A percentile compares a stretch with the other conserved stretches of the same genome.
Evolutionary conservation across 768 basidiomycete genomes (phyloP).

Genomic region (Austroboletus eburneus): DNA sequence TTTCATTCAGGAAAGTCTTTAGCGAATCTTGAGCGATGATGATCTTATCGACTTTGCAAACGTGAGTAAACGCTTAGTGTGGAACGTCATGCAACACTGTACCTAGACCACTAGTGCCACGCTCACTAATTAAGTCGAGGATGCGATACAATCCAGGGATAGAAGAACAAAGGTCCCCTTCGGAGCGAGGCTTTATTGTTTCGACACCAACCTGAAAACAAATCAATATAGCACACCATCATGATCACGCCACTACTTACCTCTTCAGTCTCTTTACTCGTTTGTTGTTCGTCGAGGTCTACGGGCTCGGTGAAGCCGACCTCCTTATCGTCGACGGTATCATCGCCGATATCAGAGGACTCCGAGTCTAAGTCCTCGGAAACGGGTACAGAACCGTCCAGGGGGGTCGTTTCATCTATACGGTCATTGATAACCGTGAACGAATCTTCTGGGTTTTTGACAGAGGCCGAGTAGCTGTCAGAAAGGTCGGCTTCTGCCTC

Average conservation of each 20-base stretch:
- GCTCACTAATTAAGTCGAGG: conserved; percentile 51
- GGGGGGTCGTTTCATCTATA: no score
- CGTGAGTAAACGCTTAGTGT: background rate
- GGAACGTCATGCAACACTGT: conserved; percentile 4
- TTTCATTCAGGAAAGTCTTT: conserved; percentile 41
- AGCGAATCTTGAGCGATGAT: conserved; percentile 55
- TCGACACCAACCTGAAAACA: conserved; percentile 16
- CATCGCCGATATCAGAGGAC: background rate
- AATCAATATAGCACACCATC: background rate
- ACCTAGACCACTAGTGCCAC: conserved; percentile 51
- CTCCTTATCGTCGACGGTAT: conserved; percentile 13
- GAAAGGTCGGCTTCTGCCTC: conserved; percentile 2
- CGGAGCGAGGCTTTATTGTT: conserved; percentile 3
- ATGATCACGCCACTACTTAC: conserved; percentile 3
- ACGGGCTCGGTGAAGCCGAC: conserved; percentile 1
- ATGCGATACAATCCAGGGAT: conserved; percentile 50
- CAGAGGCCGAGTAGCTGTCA: no score
- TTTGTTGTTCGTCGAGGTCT: no score
- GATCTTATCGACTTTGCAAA: conserved; percentile 51
- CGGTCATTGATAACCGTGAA: no score
- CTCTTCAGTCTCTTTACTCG: conserved; percentile 12
- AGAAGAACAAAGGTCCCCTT: conserved; percentile 25
- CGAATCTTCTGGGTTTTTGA: no score
- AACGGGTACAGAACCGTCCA: no score
- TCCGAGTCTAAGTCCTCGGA: no score